Percentiles rank a stretch among this genome's conserved stretches.
Evolutionary conservation across 805 yeast genomes (phyloP).

Genomic region (Nakazawaea sp.): DNA sequence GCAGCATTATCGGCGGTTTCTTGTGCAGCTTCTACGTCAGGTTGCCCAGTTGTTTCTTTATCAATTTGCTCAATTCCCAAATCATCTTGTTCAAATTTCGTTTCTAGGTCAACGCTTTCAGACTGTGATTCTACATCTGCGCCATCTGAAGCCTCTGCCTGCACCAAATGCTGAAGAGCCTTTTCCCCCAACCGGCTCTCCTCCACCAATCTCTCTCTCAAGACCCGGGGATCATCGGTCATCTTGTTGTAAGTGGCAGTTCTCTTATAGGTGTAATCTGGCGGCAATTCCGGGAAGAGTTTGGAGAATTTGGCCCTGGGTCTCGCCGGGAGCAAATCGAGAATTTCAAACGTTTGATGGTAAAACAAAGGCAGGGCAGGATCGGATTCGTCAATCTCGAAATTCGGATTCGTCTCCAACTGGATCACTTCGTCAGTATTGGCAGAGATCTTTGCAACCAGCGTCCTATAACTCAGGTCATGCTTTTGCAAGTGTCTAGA

Average conservation of each 20-base stretch:
- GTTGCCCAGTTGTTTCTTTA: constrained; percentile 10
- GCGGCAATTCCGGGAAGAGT: constrained; percentile 80
- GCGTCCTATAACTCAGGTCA: constrained; percentile 8
- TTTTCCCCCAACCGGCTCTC: constrained; percentile 79
- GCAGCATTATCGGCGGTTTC: neutral
- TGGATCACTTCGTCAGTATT: constrained; percentile 14
- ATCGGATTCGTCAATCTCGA: constrained; percentile 17
- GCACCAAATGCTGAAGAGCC: constrained; percentile 54
- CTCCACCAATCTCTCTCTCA: constrained; percentile 66
- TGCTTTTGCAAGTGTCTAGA: constrained; percentile 17
- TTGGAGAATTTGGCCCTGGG: constrained; percentile 38
- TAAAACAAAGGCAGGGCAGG: constrained; percentile 49
- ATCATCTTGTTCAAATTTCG: constrained; percentile 1
- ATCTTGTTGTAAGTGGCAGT: constrained; percentile 64
- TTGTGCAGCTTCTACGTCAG: neutral
- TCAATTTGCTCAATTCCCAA: neutral
- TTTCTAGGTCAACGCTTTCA: constrained; percentile 1
- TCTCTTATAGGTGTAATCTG: constrained; percentile 83
- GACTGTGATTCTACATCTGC: constrained; percentile 6
- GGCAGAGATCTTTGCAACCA: constrained; percentile 9
- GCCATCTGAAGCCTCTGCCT: constrained; percentile 17
- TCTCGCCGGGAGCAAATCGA: constrained; percentile 49
- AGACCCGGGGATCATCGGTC: constrained; percentile 60
- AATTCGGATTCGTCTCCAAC: constrained; percentile 7
- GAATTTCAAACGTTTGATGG: constrained; percentile 42